A percentile compares a stretch with the other conserved stretches of the same genome.
phyloP scores from a whole-genome alignment of 2,329 filamentous ascomycete genomes.

The Colletotrichum horii region DNA sequence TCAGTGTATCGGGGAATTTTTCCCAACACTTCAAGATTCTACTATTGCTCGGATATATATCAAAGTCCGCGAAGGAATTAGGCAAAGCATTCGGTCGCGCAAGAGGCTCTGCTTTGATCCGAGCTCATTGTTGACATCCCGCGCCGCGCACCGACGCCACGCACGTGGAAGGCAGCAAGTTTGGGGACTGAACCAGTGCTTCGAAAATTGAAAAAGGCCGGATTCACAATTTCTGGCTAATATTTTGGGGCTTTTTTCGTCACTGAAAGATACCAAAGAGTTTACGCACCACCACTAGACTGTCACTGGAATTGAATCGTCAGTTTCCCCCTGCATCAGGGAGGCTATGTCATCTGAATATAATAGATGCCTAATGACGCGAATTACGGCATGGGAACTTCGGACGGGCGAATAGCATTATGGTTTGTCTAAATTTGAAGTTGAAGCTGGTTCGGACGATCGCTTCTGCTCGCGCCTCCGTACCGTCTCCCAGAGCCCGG shows the following conservation, averaged over 20 bases:
- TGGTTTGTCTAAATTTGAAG: not conserved
- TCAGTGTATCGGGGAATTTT: fast-evolving
- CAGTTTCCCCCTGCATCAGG: not conserved
- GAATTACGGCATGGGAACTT: not conserved
- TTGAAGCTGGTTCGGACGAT: not conserved
- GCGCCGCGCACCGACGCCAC: not conserved
- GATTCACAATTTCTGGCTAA: not conserved
- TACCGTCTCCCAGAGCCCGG: not conserved
- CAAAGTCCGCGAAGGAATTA: not conserved
- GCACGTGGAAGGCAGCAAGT: not conserved
- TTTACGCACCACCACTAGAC: fast-evolving
- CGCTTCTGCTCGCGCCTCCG: not conserved
- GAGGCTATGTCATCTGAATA: not conserved
- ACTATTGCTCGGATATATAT: not conserved
- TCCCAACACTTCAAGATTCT: not conserved
- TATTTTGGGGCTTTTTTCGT: not conserved
- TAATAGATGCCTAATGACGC: not conserved
- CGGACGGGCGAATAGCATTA: not conserved
- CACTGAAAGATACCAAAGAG: not conserved
- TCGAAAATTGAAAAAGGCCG: not conserved
- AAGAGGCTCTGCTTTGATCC: not conserved
- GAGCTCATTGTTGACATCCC: not conserved
- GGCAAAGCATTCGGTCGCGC: not conserved
- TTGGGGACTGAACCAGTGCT: fast-evolving
- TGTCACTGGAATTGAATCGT: fast-evolving